These are phyloP conservation scores for Monilinia laxa DNA, from an alignment of 2,329 filamentous ascomycete genomes.

Conservation along the genomic window DNA sequence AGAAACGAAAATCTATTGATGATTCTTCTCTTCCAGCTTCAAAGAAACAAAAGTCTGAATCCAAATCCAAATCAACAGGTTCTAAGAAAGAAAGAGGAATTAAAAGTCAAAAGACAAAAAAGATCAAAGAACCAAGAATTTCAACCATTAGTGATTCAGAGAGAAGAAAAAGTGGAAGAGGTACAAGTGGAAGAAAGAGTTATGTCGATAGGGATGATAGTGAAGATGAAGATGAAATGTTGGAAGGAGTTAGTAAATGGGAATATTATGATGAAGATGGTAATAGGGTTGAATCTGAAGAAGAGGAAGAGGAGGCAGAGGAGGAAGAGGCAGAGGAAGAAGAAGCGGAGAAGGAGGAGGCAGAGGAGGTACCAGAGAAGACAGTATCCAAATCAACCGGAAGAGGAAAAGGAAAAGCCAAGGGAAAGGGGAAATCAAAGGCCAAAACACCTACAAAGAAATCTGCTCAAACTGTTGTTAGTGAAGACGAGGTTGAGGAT, in stretches of 20 bases:
- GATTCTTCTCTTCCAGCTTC: conserved; percentile 30
- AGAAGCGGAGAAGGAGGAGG: conserved; percentile 25
- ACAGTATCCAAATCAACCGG: conserved; percentile 4
- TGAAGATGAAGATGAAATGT: conserved; percentile 45
- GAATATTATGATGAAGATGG: conserved; percentile 44
- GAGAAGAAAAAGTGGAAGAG: conserved; percentile 42
- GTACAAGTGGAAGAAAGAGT: conserved; percentile 41
- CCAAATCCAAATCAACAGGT: conserved; percentile 27
- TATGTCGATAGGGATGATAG: conserved; percentile 45
- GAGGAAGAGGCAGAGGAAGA: conserved; percentile 27
- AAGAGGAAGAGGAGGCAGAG: conserved; percentile 25
- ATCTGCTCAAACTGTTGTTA: neutral
- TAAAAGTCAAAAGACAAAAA: conserved; percentile 38
- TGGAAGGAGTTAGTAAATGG: conserved; percentile 40
- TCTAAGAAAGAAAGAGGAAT: conserved; percentile 36
- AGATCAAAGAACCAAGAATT: conserved; percentile 28
- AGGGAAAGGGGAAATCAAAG: conserved; percentile 1
- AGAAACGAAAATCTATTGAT: conserved; percentile 38
- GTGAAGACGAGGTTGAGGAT: conserved; percentile 9
- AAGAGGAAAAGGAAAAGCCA: neutral
- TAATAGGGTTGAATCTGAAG: conserved; percentile 39
- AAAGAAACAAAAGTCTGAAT: conserved; percentile 34
- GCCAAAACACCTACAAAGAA: conserved; percentile 10
- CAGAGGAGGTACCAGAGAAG: neutral
- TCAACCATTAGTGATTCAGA: conserved; percentile 32